Evolutionary conservation across 116 monocot genomes (phyloP).

Genomic region (Posidonia oceanica): DNA sequence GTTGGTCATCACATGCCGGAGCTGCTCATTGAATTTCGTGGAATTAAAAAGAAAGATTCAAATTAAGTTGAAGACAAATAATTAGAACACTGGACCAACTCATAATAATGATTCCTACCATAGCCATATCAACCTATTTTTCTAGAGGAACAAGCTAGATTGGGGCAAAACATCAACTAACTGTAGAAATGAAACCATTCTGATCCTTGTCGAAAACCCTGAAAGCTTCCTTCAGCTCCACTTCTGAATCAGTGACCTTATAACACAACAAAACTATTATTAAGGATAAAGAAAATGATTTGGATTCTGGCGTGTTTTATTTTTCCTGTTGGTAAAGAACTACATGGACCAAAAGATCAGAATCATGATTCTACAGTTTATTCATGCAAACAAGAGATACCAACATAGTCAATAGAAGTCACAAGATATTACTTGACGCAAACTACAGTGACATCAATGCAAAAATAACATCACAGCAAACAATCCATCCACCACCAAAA

Average conservation of each 20-base stretch:
- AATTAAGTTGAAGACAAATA: background rate
- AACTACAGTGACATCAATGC: no score
- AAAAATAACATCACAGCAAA: no score
- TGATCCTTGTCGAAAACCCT: conserved; percentile 32
- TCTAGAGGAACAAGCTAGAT: no score
- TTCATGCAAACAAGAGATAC: no score
- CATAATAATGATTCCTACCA: no score
- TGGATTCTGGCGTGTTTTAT: background rate
- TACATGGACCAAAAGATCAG: background rate
- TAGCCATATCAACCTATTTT: no score
- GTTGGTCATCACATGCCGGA: conserved; percentile 36
- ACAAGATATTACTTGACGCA: no score
- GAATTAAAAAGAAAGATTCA: background rate
- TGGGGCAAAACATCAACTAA: background rate
- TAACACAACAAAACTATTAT: background rate
- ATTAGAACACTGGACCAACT: no score
- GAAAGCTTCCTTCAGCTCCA: conserved; percentile 31
- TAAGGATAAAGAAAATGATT: background rate
- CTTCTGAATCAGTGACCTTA: conserved; percentile 32
- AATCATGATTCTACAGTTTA: no score
- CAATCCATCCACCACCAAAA: no score
- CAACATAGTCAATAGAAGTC: no score
- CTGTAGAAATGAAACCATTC: conserved; percentile 29
- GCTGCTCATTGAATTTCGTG: conserved; percentile 7
- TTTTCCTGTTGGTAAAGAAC: background rate